phyloP scores from a whole-genome alignment of 2,329 filamentous ascomycete species.

The Aspergillus sp. region DNA sequence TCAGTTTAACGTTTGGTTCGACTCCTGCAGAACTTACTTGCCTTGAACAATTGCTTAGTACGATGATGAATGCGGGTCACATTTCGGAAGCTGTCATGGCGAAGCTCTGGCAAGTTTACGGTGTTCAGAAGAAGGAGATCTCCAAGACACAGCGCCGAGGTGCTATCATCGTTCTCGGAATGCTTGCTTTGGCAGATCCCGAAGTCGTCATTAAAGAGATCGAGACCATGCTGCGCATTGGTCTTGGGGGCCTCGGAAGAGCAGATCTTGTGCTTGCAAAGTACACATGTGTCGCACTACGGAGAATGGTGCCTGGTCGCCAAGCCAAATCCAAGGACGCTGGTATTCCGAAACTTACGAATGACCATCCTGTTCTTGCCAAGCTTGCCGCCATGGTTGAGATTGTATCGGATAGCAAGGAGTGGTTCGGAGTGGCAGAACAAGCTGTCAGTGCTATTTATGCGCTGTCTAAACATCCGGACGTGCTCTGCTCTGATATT shows the following conservation, averaged over 20 bases:
- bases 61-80: slow-evolving; percentile 92
- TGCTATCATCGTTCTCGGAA: slow-evolving; percentile 91
- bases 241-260: slow-evolving; percentile 72
- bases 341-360: slow-evolving; percentile 68
- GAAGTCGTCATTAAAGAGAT: slow-evolving; percentile 93
- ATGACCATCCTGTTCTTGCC: slow-evolving; percentile 80
- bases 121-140: slow-evolving; percentile 86
- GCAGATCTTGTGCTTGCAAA: slow-evolving; percentile 83
- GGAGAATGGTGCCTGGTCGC: slow-evolving; percentile 82
- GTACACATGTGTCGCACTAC: slow-evolving; percentile 88
- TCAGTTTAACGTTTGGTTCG: slow-evolving; percentile 92
- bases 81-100: slow-evolving; percentile 78
- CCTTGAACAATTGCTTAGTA: slow-evolving; percentile 86
- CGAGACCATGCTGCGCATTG: slow-evolving; percentile 86
- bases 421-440: slow-evolving; percentile 92
- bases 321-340: slow-evolving; percentile 64
- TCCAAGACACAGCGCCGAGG: slow-evolving; percentile 85
- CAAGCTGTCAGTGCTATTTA: slow-evolving; percentile 96
- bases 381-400: slow-evolving; percentile 80
- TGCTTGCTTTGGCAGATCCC: slow-evolving; percentile 87
- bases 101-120: slow-evolving; percentile 97
- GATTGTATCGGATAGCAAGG: slow-evolving; percentile 79
- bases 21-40: slow-evolving; percentile 93
- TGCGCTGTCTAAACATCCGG: slow-evolving; percentile 84
- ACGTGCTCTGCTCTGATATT: slow-evolving; percentile 85